phyloP scores from a whole-genome alignment of 331 rosid species.

The Quercus tomentella region DNA sequence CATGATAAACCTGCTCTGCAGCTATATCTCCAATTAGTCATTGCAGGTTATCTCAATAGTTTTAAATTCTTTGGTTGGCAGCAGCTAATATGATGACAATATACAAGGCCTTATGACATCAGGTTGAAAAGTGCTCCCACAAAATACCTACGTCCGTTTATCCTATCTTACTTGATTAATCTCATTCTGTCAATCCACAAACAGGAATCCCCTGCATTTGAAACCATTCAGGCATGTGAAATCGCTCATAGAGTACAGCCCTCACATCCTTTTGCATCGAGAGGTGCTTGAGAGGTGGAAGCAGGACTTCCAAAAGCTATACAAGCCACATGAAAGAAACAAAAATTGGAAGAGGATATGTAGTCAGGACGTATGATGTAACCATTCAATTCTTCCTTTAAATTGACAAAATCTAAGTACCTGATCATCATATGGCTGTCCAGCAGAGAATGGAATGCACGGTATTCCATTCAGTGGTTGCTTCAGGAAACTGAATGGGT shows the following conservation, averaged over 20 bases:
- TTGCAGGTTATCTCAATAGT: neutral
- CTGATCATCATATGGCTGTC: conserved; percentile 82
- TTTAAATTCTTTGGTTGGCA: neutral
- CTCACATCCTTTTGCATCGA: conserved; percentile 69
- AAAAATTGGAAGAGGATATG: neutral
- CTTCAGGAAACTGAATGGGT: conserved; percentile 84
- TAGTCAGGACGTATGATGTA: neutral
- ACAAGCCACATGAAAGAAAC: conserved; percentile 16
- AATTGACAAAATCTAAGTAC: conserved; percentile 23
- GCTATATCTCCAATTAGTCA: neutral
- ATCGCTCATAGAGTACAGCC: conserved; percentile 63
- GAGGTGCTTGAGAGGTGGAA: conserved; percentile 81
- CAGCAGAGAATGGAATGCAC: conserved; percentile 82
- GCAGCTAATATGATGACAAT: neutral
- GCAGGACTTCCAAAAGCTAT: conserved; percentile 86
- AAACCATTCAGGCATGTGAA: conserved; percentile 98
- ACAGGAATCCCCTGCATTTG: conserved; percentile 75
- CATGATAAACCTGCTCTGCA: neutral
- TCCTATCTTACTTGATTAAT: neutral
- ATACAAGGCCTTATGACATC: neutral
- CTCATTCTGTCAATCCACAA: conserved; percentile 31
- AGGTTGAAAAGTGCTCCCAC: neutral
- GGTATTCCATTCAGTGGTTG: conserved; percentile 96
- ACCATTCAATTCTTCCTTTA: neutral
- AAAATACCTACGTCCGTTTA: neutral